These are phyloP conservation scores for Cladosporium colombiae DNA, from an alignment of 2,329 filamentous ascomycete genomes.

Conservation along the genomic window DNA sequence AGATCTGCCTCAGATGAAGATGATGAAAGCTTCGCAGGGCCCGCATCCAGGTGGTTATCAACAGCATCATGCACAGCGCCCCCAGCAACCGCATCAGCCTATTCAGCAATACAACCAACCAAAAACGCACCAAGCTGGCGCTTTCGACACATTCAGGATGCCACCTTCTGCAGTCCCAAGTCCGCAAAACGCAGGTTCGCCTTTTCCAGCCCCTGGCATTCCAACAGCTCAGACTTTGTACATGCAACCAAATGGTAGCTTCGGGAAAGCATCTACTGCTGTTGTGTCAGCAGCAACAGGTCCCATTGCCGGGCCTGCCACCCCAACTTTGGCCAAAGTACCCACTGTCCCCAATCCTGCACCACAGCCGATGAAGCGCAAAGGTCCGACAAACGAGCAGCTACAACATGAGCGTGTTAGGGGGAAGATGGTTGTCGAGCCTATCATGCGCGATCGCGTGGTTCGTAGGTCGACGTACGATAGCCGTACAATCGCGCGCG, in stretches of 20 bases:
- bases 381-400: conserved; percentile 32
- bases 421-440: conserved; percentile 44
- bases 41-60: background rate
- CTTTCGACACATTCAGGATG: background rate
- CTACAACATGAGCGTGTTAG: conserved; percentile 35
- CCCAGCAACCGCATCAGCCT: background rate
- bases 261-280: background rate
- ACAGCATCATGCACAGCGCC: background rate
- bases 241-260: conserved; percentile 14
- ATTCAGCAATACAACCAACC: background rate
- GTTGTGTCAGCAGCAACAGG: background rate
- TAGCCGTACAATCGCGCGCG: conserved; percentile 62
- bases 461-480: conserved; percentile 57
- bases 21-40: conserved; percentile 30
- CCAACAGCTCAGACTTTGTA: background rate
- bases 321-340: background rate
- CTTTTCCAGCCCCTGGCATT: background rate
- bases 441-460: conserved; percentile 50
- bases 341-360: background rate
- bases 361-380: conserved; percentile 23
- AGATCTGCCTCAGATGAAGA: conserved; percentile 46
- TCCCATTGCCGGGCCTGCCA: background rate
- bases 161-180: background rate
- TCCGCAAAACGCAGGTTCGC: background rate
- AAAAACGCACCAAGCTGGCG: background rate